These are phyloP conservation scores for Cercospora janseana DNA, from an alignment of 2,329 filamentous ascomycete species.

Conservation along the genomic window DNA sequence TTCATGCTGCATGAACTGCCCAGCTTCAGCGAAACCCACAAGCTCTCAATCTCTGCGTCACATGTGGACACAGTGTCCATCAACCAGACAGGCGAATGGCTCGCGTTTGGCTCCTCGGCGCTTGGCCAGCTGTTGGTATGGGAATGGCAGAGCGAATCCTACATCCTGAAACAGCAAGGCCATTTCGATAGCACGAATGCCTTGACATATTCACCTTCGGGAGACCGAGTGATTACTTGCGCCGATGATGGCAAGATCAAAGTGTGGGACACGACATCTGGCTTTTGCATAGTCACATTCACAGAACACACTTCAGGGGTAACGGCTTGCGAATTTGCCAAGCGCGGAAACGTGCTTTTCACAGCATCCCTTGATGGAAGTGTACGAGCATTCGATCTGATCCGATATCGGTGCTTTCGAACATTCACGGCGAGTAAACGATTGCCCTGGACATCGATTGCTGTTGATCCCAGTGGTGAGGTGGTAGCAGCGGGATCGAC, in stretches of 20 bases:
- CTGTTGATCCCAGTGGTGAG: constrained; percentile 95
- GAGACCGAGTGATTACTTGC: constrained; percentile 86
- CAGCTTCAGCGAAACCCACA: constrained; percentile 93
- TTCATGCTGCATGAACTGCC: constrained; percentile 96
- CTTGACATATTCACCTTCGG: constrained; percentile 88
- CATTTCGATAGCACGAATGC: constrained; percentile 96
- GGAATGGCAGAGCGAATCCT: constrained; percentile 99
- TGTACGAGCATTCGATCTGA: constrained; percentile 90
- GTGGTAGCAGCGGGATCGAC: constrained; percentile 92
- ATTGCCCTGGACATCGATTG: constrained; percentile 87
- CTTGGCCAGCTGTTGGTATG: constrained; percentile 94
- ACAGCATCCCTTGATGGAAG: constrained; percentile 94
- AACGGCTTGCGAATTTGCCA: constrained; percentile 91
- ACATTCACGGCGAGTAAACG: constrained; percentile 93
- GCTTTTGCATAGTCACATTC: constrained; percentile 97
- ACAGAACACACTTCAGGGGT: constrained; percentile 95
- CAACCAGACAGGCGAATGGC: constrained; percentile 92
- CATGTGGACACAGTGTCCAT: constrained; percentile 93
- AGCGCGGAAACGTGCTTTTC: constrained; percentile 92
- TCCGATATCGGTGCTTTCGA: constrained; percentile 93
- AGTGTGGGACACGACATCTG: constrained; percentile 94
- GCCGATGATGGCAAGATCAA: constrained; percentile 98
- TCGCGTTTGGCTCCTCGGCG: constrained; percentile 94
- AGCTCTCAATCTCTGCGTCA: constrained; percentile 89
- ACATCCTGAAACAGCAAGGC: constrained; percentile 96